Conservation (phyloP, 1,284 basidiomycete genomes). For the Cystobasidium pallidum region DNA sequence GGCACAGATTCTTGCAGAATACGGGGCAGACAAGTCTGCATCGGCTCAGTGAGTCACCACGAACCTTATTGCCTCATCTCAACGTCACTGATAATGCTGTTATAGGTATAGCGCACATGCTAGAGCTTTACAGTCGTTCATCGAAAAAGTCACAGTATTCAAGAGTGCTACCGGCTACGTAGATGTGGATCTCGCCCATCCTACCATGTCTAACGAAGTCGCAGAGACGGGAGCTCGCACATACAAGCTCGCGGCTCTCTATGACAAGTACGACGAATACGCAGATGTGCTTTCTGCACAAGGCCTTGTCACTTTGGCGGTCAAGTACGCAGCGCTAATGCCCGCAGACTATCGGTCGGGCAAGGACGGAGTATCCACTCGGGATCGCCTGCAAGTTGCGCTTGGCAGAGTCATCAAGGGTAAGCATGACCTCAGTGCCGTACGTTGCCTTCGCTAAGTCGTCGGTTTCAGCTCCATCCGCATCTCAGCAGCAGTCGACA, state of each 20-base stretch:
- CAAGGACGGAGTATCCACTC: conserved; percentile 32
- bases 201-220: conserved; percentile 58
- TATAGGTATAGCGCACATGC: conserved; percentile 77
- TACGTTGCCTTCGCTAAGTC: background rate
- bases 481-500: conserved; percentile 23
- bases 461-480: conserved; percentile 27
- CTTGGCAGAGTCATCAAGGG: conserved; percentile 34
- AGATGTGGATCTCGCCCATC: conserved; percentile 71
- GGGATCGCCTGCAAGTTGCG: conserved; percentile 30
- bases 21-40: conserved; percentile 54
- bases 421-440: background rate
- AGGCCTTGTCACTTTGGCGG: conserved; percentile 81
- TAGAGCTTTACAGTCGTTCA: conserved; percentile 85
- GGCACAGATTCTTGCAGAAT: conserved; percentile 54
- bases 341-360: conserved; percentile 68
- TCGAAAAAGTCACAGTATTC: conserved; percentile 97
- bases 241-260: conserved; percentile 83
- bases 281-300: conserved; percentile 89
- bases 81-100: conserved; percentile 55
- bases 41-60: conserved; percentile 56
- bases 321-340: conserved; percentile 76
- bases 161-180: conserved; percentile 83
- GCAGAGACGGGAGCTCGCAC: conserved; percentile 65
- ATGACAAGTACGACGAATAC: conserved; percentile 95
- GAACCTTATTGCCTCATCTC: background rate